phyloP scores from a whole-genome alignment of 1,139 yeast genomes.

The Candida albicans region DNA sequence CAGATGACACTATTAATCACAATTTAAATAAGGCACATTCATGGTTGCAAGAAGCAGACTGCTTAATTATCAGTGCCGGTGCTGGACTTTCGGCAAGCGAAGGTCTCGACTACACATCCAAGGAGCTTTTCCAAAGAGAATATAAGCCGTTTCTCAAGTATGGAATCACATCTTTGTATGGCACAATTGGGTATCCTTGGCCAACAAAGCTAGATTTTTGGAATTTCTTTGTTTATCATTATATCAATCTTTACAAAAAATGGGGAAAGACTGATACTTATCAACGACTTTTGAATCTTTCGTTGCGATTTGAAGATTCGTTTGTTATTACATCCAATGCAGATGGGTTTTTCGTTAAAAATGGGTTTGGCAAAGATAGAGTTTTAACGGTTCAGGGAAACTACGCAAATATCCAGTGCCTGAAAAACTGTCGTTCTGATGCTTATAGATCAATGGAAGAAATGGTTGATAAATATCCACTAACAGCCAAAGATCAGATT shows the following conservation, averaged over 20 bases:
- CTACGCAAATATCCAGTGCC: conserved; percentile 9
- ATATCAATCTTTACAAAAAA: conserved; percentile 4
- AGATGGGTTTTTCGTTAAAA: conserved; percentile 13
- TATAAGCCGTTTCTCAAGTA: conserved; percentile 9
- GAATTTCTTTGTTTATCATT: conserved; percentile 14
- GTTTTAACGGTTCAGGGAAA: conserved; percentile 12
- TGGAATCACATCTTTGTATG: conserved; percentile 8
- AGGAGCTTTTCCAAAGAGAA: conserved; percentile 6
- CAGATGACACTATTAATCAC: neutral
- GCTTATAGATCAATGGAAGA: conserved; percentile 9
- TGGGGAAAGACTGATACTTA: conserved; percentile 10
- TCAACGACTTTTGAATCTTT: conserved; percentile 6
- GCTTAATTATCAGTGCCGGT: conserved; percentile 10
- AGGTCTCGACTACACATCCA: conserved; percentile 10
- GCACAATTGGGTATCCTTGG: conserved; percentile 11
- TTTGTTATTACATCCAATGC: conserved; percentile 14
- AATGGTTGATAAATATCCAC: conserved; percentile 6
- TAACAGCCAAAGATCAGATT: conserved; percentile 2
- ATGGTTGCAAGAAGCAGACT: conserved; percentile 6
- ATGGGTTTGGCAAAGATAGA: conserved; percentile 9
- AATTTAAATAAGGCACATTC: conserved; percentile 3
- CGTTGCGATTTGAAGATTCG: conserved; percentile 1
- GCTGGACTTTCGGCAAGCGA: conserved; percentile 13
- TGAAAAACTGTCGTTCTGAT: conserved; percentile 7
- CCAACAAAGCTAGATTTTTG: conserved; percentile 10